These are phyloP conservation scores for Spizellomyces sp. DNA, from an alignment of 192 early-diverging fungal genomes.

Conservation along the genomic window DNA sequence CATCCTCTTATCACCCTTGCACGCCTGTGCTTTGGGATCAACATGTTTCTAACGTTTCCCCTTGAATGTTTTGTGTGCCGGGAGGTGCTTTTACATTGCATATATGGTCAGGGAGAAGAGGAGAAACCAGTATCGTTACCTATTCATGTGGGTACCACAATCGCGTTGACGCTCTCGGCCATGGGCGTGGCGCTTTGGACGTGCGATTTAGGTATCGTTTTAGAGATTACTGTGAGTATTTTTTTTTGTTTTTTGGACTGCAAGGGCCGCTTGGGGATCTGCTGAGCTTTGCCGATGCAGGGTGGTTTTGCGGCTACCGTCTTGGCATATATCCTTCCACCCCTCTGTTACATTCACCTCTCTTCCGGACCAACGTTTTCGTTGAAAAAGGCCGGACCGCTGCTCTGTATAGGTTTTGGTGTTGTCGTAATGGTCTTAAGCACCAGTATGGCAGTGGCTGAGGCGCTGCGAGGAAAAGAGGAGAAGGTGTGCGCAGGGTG, in stretches of 20 bases:
- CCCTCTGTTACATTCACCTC: slow-evolving; percentile 77
- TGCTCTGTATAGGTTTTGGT: slow-evolving; percentile 79
- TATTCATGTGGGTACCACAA: slow-evolving; percentile 72
- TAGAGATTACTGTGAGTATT: slow-evolving; percentile 72
- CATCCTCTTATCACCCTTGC: slow-evolving; percentile 82
- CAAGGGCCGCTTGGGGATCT: neutral
- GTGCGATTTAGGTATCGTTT: slow-evolving; percentile 79
- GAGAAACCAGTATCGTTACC: slow-evolving; percentile 24
- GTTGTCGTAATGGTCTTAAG: slow-evolving; percentile 71
- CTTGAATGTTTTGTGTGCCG: slow-evolving; percentile 89
- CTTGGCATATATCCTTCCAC: slow-evolving; percentile 86
- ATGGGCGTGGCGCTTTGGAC: slow-evolving; percentile 74
- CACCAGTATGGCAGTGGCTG: slow-evolving; percentile 44
- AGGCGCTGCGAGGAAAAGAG: neutral
- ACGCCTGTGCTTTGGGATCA: slow-evolving; percentile 82
- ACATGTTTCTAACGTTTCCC: slow-evolving; percentile 95
- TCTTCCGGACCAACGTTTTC: slow-evolving; percentile 59
- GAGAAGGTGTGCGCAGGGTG: neutral
- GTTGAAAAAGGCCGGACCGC: slow-evolving; percentile 62
- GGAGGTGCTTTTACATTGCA: slow-evolving; percentile 54
- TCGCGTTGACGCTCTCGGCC: slow-evolving; percentile 59
- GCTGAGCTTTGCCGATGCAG: slow-evolving; percentile 15
- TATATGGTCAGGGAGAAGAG: slow-evolving; percentile 21
- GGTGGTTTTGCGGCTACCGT: slow-evolving; percentile 87
- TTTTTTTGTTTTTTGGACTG: neutral